Evolutionary conservation across 2,329 filamentous ascomycete species (phyloP), one percentile per base, ranked within the genome.

Genomic region (Chaetomium sp.): DNA sequence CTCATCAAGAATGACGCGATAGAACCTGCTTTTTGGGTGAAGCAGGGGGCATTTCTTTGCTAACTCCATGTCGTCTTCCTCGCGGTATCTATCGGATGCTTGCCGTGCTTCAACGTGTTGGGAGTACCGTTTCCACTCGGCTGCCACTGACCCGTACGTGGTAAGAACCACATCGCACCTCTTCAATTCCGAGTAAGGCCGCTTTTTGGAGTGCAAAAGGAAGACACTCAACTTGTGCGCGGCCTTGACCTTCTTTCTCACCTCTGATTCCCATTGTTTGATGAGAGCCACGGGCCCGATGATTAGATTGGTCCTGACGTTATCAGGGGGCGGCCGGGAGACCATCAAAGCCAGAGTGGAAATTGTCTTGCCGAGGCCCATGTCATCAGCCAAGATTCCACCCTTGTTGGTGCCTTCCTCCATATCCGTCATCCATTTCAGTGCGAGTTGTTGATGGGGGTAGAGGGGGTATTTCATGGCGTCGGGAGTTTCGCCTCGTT

Each of bases 361-460:
- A 32, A 96, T 86, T 0, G 89, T 92, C 71, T 94, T 92, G 6
- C 89, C 89, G 9, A 92, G 74, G 6, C 89, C 89, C 89, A 92
- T 94, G 60, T 90, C 87, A 64, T 90, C 87, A 1, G 85, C 87
- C 32, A 91, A 74, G 54, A 92, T 89, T 27, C 88, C 86, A 14
- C 88, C 88, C 64, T 87, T 89, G 65, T 87, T 90, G 52, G 85
- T 77, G 7, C 88, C 84, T 55, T 81, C 77, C 69, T 92, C 89
- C 76, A 86, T 88, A 6, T 81, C 79, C 64, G 84, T 84, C 72
- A 94, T 80, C 89, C 89, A 94, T 1, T 82, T 79, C 40, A 92
- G 69, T 3, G 87, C 89, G 14, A 92, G 74, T 63, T 88, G 85
- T 67, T 96, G 91, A 65, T 96, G 91, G 46, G 86, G 82, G 72